Evolutionary conservation across 1,139 yeast genomes (phyloP), one percentile per base, ranked within the genome.

Genomic region (Kurtzmaniella quercitrusa): DNA sequence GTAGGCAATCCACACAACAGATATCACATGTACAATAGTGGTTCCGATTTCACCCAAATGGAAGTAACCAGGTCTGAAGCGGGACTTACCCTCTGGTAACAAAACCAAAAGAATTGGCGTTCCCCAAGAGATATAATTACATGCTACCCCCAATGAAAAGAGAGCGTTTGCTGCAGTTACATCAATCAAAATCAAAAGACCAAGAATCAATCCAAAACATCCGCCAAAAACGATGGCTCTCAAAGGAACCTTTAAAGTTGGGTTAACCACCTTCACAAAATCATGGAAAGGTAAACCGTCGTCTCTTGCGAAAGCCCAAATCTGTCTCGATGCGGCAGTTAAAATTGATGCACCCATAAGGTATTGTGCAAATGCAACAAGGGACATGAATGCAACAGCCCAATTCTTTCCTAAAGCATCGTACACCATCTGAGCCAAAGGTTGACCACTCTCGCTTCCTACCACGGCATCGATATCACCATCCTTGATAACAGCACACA

Each of bases 31-130:
- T 14, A 67, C 51, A 7, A 52, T 39, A 8, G 68, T 70, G 2
- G 84, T 77, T 42, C 69, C 53, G n/a, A 60, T 46, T 7, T 63
- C 60, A 22, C 89, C 89, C 49, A 82, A 63, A 56, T 78, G 76
- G 55, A 83, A 83, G 5, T 78, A 74, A 7, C 91, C 91, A 0
- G 87, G 88, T 17, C 61, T 67, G 56, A 82, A 82, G 39, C 68
- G 63, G 18, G 50, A 47, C 38, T 59, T 59, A 11, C 79, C 79
- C 19, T 63, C 56, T 1, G 78, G 77, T 32, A 73, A 57, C 38
- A 68, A 57, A 1, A 63, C 66, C 46, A 74, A 57, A 5, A 74
- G 53, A 5, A 69, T 62, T 5, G 79, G 79, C 17, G 58, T 60
- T 28, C 68, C 63, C 74, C 66, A 74, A 41, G 66, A 66, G 52